Conservation (phyloP, 1,284 basidiomycete species). For the Leccinum colubrinum region DNA sequence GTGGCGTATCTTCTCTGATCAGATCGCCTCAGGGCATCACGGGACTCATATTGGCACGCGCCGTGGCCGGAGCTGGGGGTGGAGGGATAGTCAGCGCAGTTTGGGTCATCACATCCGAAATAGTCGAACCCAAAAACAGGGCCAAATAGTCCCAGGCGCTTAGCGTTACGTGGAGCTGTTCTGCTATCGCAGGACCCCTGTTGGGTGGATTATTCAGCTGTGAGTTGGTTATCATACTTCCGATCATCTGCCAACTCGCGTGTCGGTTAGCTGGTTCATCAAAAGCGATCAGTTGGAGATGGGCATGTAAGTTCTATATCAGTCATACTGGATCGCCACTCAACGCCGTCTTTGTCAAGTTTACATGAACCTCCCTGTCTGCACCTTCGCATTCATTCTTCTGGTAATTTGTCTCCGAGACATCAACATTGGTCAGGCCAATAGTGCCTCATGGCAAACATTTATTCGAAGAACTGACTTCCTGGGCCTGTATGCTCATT, state of each 20-base stretch:
- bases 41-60: slow-evolving; percentile 56
- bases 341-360: slow-evolving; percentile 42
- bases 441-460: slow-evolving; percentile 52
- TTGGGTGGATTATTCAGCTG: slow-evolving; percentile 77
- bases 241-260: slow-evolving; percentile 15
- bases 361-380: slow-evolving; percentile 78
- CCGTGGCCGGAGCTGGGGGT: slow-evolving; percentile 68
- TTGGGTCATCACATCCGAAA: slow-evolving; percentile 80
- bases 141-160: slow-evolving; percentile 82
- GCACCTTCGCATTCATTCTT: slow-evolving; percentile 55
- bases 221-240: slow-evolving; percentile 36
- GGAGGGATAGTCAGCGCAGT: slow-evolving; percentile 80
- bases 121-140: slow-evolving; percentile 63
- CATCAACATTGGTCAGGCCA: slow-evolving; percentile 45
- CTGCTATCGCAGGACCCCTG: slow-evolving; percentile 75
- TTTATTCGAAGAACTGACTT: slow-evolving; percentile 67
- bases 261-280: slow-evolving; percentile 19
- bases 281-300: slow-evolving; percentile 61
- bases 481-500: slow-evolving; percentile 59
- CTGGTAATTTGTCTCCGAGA: slow-evolving; percentile 56
- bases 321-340: slow-evolving; percentile 7
- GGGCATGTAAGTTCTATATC: slow-evolving; percentile 64
- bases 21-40: slow-evolving; percentile 48
- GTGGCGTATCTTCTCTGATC: slow-evolving; percentile 15
- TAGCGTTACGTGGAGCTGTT: slow-evolving; percentile 80